Evolutionary conservation across 352 stramenopile species (phyloP).

Genomic region (Pythium monospermum): DNA sequence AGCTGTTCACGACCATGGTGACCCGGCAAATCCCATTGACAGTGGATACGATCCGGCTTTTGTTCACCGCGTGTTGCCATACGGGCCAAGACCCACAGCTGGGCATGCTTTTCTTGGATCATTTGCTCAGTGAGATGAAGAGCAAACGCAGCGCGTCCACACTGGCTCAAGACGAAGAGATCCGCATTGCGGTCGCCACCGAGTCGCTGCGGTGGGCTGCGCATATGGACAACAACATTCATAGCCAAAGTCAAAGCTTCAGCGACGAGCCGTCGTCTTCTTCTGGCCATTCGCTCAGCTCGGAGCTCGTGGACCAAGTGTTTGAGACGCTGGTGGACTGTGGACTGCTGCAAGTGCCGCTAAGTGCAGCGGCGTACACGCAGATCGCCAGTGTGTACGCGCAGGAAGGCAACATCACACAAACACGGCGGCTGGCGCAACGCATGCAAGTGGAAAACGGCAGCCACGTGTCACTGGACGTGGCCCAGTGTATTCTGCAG

Average conservation of each 20-base stretch:
- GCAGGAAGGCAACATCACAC: conserved; percentile 37
- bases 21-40: conserved; percentile 33
- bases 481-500: conserved; percentile 55
- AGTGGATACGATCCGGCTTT: conserved; percentile 41
- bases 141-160: not conserved
- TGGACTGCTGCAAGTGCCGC: no score
- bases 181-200: not conserved
- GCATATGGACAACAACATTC: not conserved
- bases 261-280: no score
- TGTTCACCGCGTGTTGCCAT: conserved; percentile 52
- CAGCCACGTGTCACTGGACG: conserved; percentile 28
- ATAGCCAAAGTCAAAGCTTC: no score
- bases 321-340: no score
- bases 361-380: conserved; percentile 11
- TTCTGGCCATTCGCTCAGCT: no score
- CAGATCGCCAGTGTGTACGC: conserved; percentile 28
- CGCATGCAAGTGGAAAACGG: conserved; percentile 46
- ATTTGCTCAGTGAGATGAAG: conserved; percentile 22
- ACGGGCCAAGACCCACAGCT: conserved; percentile 38
- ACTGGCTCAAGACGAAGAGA: not conserved
- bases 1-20: conserved; percentile 63
- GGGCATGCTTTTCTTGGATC: conserved; percentile 55
- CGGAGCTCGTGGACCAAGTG: not conserved
- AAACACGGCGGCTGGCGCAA: conserved; percentile 32
- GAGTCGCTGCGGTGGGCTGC: conserved; percentile 36